Base-by-base conservation (phyloP, 2,329 filamentous ascomycete genomes). In the Chalaropsis thielavioides region DNA sequence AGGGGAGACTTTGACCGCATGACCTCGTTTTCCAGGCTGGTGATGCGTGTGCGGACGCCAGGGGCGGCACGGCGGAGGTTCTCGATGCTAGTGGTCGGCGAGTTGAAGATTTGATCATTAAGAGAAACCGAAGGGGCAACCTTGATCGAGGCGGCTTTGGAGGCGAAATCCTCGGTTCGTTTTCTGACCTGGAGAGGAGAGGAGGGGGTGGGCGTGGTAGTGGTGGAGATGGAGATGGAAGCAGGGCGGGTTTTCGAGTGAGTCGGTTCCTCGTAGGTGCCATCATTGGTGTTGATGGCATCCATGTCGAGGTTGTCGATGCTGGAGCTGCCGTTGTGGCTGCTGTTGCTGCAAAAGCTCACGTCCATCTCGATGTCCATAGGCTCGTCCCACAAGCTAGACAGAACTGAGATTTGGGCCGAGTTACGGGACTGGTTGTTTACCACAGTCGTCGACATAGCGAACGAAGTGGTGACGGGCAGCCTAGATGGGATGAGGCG, bases 301-400 rank as follows among this genome's bases (percentile, higher is more conserved):
- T 15, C 27, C 22, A 6, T 22, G 22, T 58, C 41, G 51, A 35
- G 19, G 17, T 24, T 56, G 17, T 64, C 62, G 62, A 62, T 35
- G 62, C 62, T 64, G 8, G 61, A 44, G 35, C 58, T 64, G 31
- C 27, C 24, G 13, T 17, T 38, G 24, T 58, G 15, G 54, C 54
- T 58, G 54, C 54, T 58, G 31, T 58, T 17, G 17, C 54, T 58
- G 54, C 31, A 58, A 17, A 58, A 58, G 15, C 54, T 58, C 54
- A 58, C 15, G 54, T 58, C 54, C 60, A 62, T 62, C 15, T 59
- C 54, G 51, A 31, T 38, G 13, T 43, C 51, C 35, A 43, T 49
- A n/a, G 63, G 62, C 35, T 67, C 65, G 41, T 67, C 63, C 65
- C 65, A 67, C 8, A 67, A 38, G 41, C 65, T 67, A 59, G 70